Percentiles rank a stretch among this genome's conserved stretches.
Conservation (phyloP, 202 grass and related monocot genomes). For the Digitaria exilis region DNA sequence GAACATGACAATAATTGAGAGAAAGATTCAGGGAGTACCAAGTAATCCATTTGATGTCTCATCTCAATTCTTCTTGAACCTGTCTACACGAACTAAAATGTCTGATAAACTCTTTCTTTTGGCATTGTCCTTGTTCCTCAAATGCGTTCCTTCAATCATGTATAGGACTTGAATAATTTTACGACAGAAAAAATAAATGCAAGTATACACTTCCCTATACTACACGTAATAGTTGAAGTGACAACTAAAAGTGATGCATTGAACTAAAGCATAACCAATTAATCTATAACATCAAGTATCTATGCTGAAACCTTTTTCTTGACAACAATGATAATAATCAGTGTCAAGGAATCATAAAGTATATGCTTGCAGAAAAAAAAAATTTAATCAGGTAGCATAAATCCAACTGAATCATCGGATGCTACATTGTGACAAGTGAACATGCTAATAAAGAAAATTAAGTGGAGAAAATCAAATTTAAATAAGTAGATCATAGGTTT, state of each 20-base stretch:
- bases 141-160: slow-evolving; percentile 19
- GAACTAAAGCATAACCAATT: not conserved
- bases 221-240: not conserved
- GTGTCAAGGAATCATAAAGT: not conserved
- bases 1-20: not conserved
- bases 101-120: slow-evolving; percentile 27
- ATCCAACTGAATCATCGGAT: not conserved
- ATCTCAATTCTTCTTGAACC: not conserved
- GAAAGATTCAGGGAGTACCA: not conserved
- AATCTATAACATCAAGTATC: not conserved
- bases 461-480: not conserved
- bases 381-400: not conserved
- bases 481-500: not conserved
- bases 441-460: not conserved
- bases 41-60: not conserved
- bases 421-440: not conserved
- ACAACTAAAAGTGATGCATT: not conserved
- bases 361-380: not conserved
- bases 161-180: not conserved
- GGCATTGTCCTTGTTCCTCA: not conserved
- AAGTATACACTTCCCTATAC: not conserved
- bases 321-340: not conserved
- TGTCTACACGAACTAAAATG: slow-evolving; percentile 37
- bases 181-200: not conserved
- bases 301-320: not conserved